Percentiles rank a stretch among this genome's conserved stretches.
These are phyloP conservation scores for Babesia bovis DNA, from an alignment of 169 alveolate genomes.

Conservation along the genomic window DNA sequence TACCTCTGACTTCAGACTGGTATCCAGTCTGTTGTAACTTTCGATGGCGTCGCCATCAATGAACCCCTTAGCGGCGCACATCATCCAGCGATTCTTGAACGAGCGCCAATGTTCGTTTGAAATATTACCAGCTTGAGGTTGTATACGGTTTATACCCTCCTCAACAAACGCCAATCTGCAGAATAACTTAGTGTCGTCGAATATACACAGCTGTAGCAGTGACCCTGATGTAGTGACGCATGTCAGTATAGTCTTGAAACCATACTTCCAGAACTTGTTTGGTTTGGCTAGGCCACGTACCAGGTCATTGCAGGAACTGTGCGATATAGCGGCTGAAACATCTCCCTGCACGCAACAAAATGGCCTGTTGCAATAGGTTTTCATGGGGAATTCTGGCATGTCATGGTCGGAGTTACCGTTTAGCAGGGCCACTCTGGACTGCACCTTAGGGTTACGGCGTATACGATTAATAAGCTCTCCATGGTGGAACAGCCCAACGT, in stretches of 20 bases:
- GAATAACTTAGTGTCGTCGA: conserved; percentile 43
- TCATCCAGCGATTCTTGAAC: conserved; percentile 43
- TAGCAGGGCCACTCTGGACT: background rate
- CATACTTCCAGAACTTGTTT: conserved; percentile 21
- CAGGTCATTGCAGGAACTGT: background rate
- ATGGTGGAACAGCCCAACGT: conserved; percentile 56
- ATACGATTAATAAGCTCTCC: conserved; percentile 56
- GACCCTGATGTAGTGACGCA: conserved; percentile 59
- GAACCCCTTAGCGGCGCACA: conserved; percentile 41
- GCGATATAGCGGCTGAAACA: background rate
- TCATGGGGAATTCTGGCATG: conserved; percentile 9
- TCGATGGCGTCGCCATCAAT: conserved; percentile 63
- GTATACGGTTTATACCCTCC: conserved; percentile 42
- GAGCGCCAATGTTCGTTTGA: conserved; percentile 42
- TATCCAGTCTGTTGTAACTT: conserved; percentile 33
- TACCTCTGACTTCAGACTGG: conserved; percentile 3
- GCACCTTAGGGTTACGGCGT: conserved; percentile 3
- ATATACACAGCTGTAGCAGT: conserved; percentile 41
- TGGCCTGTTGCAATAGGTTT: conserved; percentile 1
- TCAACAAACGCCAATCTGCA: conserved; percentile 49
- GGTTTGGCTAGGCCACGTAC: conserved; percentile 18
- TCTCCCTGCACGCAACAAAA: conserved; percentile 19
- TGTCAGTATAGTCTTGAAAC: conserved; percentile 19
- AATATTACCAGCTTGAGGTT: conserved; percentile 26
- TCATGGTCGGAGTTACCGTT: background rate